phyloP scores from a whole-genome alignment of 2,329 filamentous ascomycete species.

The Trichoderma asperellum region DNA sequence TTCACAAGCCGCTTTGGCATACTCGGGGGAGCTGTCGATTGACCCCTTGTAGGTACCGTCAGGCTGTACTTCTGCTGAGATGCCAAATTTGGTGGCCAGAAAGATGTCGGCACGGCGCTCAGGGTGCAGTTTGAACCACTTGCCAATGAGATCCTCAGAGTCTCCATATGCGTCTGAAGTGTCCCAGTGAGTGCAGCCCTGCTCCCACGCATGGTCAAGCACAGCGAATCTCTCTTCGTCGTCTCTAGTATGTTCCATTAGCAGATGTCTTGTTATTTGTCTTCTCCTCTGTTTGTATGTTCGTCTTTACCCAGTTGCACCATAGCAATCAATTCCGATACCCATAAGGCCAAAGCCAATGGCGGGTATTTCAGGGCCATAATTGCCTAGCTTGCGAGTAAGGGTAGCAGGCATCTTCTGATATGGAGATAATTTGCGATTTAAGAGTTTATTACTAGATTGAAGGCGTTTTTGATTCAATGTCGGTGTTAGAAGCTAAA shows the following conservation, averaged over 20 bases:
- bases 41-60: background rate
- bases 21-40: slow-evolving; percentile 21
- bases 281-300: background rate
- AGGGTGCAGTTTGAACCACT: slow-evolving; percentile 52
- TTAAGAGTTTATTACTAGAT: background rate
- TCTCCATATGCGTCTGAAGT: slow-evolving; percentile 52
- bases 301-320: slow-evolving; percentile 38
- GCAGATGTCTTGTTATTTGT: background rate
- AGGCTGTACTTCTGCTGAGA: slow-evolving; percentile 28
- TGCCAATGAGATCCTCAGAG: slow-evolving; percentile 53
- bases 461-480: background rate
- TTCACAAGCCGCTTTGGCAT: slow-evolving; percentile 34
- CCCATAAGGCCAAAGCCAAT: slow-evolving; percentile 62
- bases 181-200: slow-evolving; percentile 59
- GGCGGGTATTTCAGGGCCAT: slow-evolving; percentile 54
- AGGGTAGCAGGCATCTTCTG: slow-evolving; percentile 15
- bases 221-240: slow-evolving; percentile 54
- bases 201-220: slow-evolving; percentile 55
- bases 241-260: background rate
- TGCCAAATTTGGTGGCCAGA: slow-evolving; percentile 49
- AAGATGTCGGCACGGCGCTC: slow-evolving; percentile 54
- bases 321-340: slow-evolving; percentile 43
- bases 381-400: slow-evolving; percentile 48
- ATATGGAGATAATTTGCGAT: background rate
- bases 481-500: background rate